phyloP scores from a whole-genome alignment of 2,329 filamentous ascomycete species.

The Dendryphion nanum region DNA sequence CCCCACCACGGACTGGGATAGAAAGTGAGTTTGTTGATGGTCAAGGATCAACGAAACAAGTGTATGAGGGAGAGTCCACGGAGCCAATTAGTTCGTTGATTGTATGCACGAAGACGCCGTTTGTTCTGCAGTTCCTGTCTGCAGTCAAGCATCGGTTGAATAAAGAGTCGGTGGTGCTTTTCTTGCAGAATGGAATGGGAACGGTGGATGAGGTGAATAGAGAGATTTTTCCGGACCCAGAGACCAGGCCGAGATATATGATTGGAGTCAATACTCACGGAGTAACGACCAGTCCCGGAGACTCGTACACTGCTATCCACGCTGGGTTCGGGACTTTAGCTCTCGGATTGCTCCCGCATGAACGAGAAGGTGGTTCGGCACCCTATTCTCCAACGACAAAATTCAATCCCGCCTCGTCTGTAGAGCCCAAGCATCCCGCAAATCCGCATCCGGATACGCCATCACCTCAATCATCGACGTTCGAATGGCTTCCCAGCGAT shows the following conservation, averaged over 20 bases:
- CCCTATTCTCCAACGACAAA: constrained; percentile 21
- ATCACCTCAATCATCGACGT: constrained; percentile 14
- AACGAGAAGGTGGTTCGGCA: constrained; percentile 26
- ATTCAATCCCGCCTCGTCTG: constrained; percentile 8
- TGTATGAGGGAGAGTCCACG: constrained; percentile 25
- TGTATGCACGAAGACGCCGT: constrained; percentile 71
- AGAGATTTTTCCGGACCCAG: constrained; percentile 65
- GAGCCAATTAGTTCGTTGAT: constrained; percentile 71
- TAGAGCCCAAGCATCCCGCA: constrained; percentile 8
- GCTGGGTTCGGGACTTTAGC: constrained; percentile 59
- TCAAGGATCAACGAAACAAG: constrained; percentile 1
- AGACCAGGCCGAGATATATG: constrained; percentile 71
- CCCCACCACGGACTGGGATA: constrained; percentile 5
- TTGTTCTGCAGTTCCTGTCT: constrained; percentile 65
- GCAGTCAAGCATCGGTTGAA: constrained; percentile 67
- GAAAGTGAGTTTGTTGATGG: neutral
- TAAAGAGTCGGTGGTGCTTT: constrained; percentile 67
- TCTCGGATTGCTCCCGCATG: constrained; percentile 52
- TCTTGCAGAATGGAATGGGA: constrained; percentile 81
- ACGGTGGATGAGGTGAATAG: constrained; percentile 74
- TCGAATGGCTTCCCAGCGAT: constrained; percentile 42
- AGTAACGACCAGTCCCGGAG: constrained; percentile 43
- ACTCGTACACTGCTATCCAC: constrained; percentile 55
- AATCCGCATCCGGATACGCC: constrained; percentile 16
- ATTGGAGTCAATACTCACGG: constrained; percentile 66